These are phyloP conservation scores for Suhomyces ambrosiae DNA, from an alignment of 1,139 yeast genomes.

Conservation along the genomic window DNA sequence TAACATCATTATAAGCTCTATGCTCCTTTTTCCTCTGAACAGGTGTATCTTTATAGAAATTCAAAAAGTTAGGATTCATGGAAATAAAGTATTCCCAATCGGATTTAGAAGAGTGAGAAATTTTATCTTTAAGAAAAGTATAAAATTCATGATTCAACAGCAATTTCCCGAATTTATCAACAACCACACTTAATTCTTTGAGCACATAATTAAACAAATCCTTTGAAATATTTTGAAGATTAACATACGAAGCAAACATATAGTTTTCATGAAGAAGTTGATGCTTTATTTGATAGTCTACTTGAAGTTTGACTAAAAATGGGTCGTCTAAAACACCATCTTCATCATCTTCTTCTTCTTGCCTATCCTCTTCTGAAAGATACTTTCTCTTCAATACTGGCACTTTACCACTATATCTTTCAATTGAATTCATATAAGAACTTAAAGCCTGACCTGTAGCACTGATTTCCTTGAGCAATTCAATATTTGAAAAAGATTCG, in stretches of 20 bases:
- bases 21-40: constrained; percentile 31
- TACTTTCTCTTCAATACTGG: constrained; percentile 32
- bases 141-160: constrained; percentile 25
- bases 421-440: constrained; percentile 36
- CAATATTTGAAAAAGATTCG: constrained; percentile 45
- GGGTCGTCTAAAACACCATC: constrained; percentile 42
- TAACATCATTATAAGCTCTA: constrained; percentile 32
- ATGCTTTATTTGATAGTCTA: constrained; percentile 46
- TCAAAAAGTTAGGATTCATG: constrained; percentile 40
- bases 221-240: constrained; percentile 46
- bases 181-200: constrained; percentile 38
- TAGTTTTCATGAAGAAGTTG: constrained; percentile 49
- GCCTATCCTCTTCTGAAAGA: constrained; percentile 20
- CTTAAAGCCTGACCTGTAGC: constrained; percentile 41
- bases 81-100: constrained; percentile 48
- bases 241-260: constrained; percentile 46
- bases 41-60: constrained; percentile 31
- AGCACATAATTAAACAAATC: constrained; percentile 43
- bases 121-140: constrained; percentile 25
- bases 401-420: constrained; percentile 32
- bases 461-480: constrained; percentile 41
- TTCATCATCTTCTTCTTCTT: constrained; percentile 22
- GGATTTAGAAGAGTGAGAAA: constrained; percentile 24
- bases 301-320: constrained; percentile 41
- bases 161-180: constrained; percentile 41